Evolutionary conservation across 768 basidiomycete species (phyloP).

Genomic region (Leucocoprinus sp.): DNA sequence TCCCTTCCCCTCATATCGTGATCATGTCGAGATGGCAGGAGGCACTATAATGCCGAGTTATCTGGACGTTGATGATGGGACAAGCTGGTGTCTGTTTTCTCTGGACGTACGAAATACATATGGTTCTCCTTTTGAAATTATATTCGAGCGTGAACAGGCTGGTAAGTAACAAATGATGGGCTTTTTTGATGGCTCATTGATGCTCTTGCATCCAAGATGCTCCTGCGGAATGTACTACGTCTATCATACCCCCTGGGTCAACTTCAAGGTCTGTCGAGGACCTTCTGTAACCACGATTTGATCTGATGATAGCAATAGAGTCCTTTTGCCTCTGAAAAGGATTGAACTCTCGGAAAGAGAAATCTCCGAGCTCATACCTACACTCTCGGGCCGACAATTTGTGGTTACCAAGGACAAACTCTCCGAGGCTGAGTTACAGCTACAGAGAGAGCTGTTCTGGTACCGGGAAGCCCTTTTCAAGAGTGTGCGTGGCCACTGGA

Average conservation of each 20-base stretch:
- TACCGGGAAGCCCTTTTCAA: conserved; percentile 85
- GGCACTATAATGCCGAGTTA: conserved; percentile 20
- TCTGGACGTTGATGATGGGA: conserved; percentile 38
- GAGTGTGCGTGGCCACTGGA: conserved; percentile 65
- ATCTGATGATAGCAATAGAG: conserved; percentile 25
- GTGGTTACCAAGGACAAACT: conserved; percentile 71
- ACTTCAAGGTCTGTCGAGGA: conserved; percentile 62
- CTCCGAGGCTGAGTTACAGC: conserved; percentile 46
- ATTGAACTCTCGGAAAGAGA: conserved; percentile 51
- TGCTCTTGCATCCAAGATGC: conserved; percentile 24
- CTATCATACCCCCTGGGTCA: conserved; percentile 80
- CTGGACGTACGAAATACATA: conserved; percentile 91
- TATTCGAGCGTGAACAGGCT: conserved; percentile 58
- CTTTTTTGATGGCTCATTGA: not conserved
- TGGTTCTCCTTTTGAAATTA: conserved; percentile 85
- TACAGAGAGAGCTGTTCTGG: conserved; percentile 87
- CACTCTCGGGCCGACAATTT: conserved; percentile 83
- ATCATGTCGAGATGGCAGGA: conserved; percentile 16
- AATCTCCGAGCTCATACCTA: conserved; percentile 68
- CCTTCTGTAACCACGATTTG: not conserved
- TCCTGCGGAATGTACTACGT: conserved; percentile 33
- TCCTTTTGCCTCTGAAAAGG: conserved; percentile 67
- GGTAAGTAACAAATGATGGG: conserved; percentile 31
- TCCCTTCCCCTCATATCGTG: conserved; percentile 42
- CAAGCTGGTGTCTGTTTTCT: conserved; percentile 79